Evolutionary conservation across 164 flowering plant genomes (phyloP), one percentile per base, ranked within the genome.

Genomic region (Annona squamosa): DNA sequence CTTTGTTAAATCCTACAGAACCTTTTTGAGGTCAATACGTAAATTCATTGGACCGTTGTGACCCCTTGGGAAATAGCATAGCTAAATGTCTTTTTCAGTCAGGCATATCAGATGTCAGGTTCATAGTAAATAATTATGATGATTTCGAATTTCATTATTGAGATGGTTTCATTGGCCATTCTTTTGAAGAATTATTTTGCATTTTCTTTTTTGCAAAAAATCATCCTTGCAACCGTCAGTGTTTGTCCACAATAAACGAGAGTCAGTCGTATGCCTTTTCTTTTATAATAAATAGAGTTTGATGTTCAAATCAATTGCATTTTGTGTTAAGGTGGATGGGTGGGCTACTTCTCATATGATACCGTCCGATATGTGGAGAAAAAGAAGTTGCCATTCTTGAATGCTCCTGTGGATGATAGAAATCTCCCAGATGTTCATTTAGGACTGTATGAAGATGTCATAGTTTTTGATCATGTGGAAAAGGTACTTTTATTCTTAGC

Each of bases 311-410:
- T 52, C 13, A 10, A 6, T 52, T 52, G 59, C 13, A 16, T 52
- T 63, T 64, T 42, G 5, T 19, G 7, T 2, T 42, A 85, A 95
- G 98, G 99, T 81, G 99, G 99, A 19, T 93, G 98, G 98, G 94
- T 90, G 57, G 98, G 98, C 37, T 96, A 87, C 74, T 93, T 96
- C 77, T 93, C 97, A 45, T 96, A 93, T 82, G 99, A 93, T 75
- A 88, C 95, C 10, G 91, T 93, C 68, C 92, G 98, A 0, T 91
- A 88, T 72, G 92, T 84, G 52, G 98, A 93, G 85, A 89, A 81
- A 84, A 93, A 89, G 77, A 96, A 89, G 77, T 82, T 96, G 70
- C 93, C 98, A 57, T 95, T 95, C 75, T 83, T 90, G 44, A 72
- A 73, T 78, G 94, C 98, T 64, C 96, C 98, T 4, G 62, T 45